Evolutionary conservation across 768 basidiomycete genomes (phyloP).

Genomic region (Kondoa subrosea): DNA sequence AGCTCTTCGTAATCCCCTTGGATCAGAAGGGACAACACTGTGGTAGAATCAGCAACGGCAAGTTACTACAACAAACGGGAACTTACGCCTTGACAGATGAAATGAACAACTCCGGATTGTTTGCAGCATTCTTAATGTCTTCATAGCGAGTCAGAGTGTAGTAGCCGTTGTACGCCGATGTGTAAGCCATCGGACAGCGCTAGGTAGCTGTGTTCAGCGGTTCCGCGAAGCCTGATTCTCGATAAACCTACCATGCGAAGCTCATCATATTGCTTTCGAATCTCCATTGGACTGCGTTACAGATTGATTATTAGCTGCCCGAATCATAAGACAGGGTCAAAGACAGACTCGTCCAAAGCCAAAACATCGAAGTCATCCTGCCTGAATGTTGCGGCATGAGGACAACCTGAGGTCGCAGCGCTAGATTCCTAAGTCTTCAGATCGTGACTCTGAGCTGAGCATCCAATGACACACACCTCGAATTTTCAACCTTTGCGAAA

Average conservation of each 20-base stretch:
- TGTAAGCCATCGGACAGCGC: slow-evolving; percentile 10
- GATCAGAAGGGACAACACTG: neutral
- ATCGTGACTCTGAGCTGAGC: neutral
- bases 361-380: neutral
- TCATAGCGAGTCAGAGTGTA: slow-evolving; percentile 17
- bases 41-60: neutral
- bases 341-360: neutral
- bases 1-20: slow-evolving; percentile 7
- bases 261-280: neutral
- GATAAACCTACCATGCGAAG: no score
- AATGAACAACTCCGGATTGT: slow-evolving; percentile 7
- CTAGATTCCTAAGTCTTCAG: no score
- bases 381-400: neutral
- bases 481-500: no score
- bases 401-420: no score
- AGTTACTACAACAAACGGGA: no score
- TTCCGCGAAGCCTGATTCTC: no score
- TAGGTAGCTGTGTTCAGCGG: neutral
- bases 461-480: neutral
- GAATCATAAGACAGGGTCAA: neutral
- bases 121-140: slow-evolving; percentile 17
- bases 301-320: neutral
- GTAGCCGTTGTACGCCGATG: slow-evolving; percentile 6
- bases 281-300: neutral
- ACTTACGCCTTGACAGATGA: slow-evolving; percentile 20